Evolutionary conservation across 139 green algal species (phyloP).

Genomic region (Picochlorum sp.): DNA sequence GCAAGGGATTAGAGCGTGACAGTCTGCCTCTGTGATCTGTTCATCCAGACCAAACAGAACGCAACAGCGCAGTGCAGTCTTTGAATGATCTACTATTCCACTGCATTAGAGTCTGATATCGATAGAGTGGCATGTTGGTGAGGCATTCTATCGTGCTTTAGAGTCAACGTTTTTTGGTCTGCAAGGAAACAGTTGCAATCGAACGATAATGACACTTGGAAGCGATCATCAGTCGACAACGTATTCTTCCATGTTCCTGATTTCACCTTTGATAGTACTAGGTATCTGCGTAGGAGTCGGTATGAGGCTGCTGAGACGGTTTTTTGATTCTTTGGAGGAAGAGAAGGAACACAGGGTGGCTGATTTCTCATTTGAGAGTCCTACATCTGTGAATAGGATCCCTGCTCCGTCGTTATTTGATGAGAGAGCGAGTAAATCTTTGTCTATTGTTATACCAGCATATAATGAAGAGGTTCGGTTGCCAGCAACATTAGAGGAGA

Average conservation of each 20-base stretch:
- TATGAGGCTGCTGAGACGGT: background rate
- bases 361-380: slow-evolving; percentile 23
- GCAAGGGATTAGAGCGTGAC: too few relatives aligned
- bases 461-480: slow-evolving; percentile 92
- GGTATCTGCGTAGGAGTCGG: background rate
- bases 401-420: slow-evolving; percentile 37
- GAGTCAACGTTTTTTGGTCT: too few relatives aligned
- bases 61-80: too few relatives aligned
- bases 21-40: too few relatives aligned
- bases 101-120: too few relatives aligned
- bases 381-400: slow-evolving; percentile 18
- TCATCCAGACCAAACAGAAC: too few relatives aligned
- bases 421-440: slow-evolving; percentile 48
- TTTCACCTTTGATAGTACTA: background rate
- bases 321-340: slow-evolving; percentile 22
- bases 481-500: slow-evolving; percentile 65
- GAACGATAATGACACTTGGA: too few relatives aligned
- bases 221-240: too few relatives aligned
- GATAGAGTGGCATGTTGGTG: too few relatives aligned
- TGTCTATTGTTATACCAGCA: slow-evolving; percentile 79
- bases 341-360: slow-evolving; percentile 9
- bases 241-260: background rate
- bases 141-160: too few relatives aligned
- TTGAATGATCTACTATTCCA: too few relatives aligned
- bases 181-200: too few relatives aligned